Percentiles rank a stretch among this genome's conserved stretches.
Evolutionary conservation across 495 filamentous ascomycete genomes (phyloP).

Genomic region (Xylaria flabelliformis): DNA sequence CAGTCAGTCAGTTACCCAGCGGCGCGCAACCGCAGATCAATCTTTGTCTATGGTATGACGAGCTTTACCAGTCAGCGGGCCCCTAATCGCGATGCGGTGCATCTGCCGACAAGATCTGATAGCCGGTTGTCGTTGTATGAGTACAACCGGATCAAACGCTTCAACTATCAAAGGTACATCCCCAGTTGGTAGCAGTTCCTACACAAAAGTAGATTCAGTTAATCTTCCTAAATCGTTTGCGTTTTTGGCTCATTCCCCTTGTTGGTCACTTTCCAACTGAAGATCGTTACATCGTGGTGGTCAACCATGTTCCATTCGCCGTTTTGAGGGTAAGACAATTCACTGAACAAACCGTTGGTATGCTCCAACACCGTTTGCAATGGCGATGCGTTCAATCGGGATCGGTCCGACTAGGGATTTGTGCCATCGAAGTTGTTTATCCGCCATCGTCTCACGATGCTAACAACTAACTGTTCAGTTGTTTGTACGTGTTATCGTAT

Average conservation of each 20-base stretch:
- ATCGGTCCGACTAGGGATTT: background rate
- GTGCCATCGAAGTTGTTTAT: background rate
- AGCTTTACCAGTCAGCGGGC: background rate
- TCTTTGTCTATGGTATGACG: background rate
- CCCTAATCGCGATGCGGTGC: background rate
- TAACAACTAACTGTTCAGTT: slow-evolving; percentile 1
- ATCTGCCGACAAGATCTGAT: background rate
- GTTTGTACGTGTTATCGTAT: background rate
- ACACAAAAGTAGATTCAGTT: background rate
- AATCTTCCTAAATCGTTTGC: background rate
- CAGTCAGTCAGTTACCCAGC: background rate
- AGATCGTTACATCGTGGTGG: background rate
- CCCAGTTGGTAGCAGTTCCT: background rate
- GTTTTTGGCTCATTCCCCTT: background rate
- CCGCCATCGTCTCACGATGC: background rate
- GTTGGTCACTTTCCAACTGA: too few relatives aligned
- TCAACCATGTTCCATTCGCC: background rate
- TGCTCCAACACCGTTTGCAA: background rate
- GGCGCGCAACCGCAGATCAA: background rate
- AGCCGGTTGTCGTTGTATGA: background rate
- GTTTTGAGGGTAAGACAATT: background rate
- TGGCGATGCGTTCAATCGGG: background rate
- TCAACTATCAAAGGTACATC: slow-evolving; percentile 3
- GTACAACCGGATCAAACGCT: slow-evolving; percentile 3
- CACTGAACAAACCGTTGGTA: background rate